Base-by-base conservation (phyloP, 1,284 basidiomycete genomes). In the Jaminaea rosea region DNA sequence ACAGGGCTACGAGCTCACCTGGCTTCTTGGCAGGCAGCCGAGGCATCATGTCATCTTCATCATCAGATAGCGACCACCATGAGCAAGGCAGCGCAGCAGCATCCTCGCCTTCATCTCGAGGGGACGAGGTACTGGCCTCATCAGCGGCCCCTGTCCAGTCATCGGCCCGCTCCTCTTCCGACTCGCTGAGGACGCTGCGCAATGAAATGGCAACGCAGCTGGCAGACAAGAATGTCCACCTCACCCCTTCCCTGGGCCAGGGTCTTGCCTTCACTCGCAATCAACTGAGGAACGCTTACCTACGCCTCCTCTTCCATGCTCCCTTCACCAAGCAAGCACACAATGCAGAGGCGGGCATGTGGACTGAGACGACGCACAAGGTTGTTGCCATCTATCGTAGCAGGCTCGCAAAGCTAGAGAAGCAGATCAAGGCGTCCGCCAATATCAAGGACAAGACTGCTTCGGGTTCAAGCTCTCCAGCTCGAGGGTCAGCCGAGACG, bases 351-450 rank as follows among this genome's bases (percentile, higher is more conserved):
- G 49, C 47, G 19, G 41, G 55, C 46, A 48, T 72, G 5, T 73
- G 71, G 71, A 56, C 50, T 21, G 67, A 73, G 31, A 73, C 71
- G 7, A 67, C 67, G 21, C 67, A 73, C 58, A 53, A 36, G 39
- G 45, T 67, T 45, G 64, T 72, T 37, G 46, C 57, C 7, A 42
- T 60, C 26, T 65, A 67, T 44, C 63, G 69, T 15, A 49, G 47
- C 23, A 52, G 55, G 26, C 56, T 73, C 21, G 44, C 55, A n/a
- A 29, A 49, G 21, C 49, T 63, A n/a, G 62, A 72, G 42, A 65
- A 65, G 37, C 17, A 47, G 31, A 21, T 28, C 37, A 41, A 49
- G 37, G 13, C 11, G 39, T 13, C 17, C 19, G 36, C n/a, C 23
- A 24, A 15, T 23, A n/a, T 11, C 36, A 2, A 11, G 45, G 54